Base-by-base conservation (phyloP, 495 filamentous ascomycete genomes). In the Polyplosphaeria fusca region DNA sequence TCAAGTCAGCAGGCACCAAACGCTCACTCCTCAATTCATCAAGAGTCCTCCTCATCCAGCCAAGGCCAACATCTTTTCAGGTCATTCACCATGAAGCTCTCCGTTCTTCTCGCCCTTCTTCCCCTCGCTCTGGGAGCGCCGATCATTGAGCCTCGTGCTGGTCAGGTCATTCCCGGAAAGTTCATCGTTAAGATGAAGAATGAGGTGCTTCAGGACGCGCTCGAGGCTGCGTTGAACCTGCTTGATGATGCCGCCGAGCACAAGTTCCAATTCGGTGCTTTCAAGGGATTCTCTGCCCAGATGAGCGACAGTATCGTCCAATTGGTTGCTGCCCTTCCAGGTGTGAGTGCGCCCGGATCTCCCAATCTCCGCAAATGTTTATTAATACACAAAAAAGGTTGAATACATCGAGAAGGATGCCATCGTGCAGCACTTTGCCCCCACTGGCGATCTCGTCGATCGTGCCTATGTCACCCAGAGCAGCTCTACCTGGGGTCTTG, bases 151-250 rank as follows among this genome's bases (percentile, higher is more conserved):
- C 53, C 61, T 3, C 46, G 61, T 5, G 61, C 46, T 42, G 61
- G 58, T 25, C 14, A 20, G 1, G 41, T 52, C 16, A 59, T 65
- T 45, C 56, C 56, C 2, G 58, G 52, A 5, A 61, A 67, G 45
- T 67, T 64, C 48, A 65, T 67, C 46, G 52, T 65, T 48, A 58
- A 58, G 56, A 19, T 67, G 13, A 64, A 64, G 56, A 27, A 49
- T 25, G 47, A 60, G 12, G 51, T 37, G 2, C 26, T 52, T 19
- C 24, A 55, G 18, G 45, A 37, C 3, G 9, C 42, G 37, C 24
- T 60, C 35, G 42, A 58, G 5, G 26, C 20, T 9, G 55, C 58
- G 16, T 11, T 61, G 13, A 18, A 19, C 2, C 28, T 59, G 1
- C 32, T 63, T 9, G 14, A 27, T 2, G 47, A 51, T 20, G 42